Evolutionary conservation across 106 monocot species (phyloP), one percentile per base, ranked within the genome.

Genomic region (Phalaenopsis aphrodite): DNA sequence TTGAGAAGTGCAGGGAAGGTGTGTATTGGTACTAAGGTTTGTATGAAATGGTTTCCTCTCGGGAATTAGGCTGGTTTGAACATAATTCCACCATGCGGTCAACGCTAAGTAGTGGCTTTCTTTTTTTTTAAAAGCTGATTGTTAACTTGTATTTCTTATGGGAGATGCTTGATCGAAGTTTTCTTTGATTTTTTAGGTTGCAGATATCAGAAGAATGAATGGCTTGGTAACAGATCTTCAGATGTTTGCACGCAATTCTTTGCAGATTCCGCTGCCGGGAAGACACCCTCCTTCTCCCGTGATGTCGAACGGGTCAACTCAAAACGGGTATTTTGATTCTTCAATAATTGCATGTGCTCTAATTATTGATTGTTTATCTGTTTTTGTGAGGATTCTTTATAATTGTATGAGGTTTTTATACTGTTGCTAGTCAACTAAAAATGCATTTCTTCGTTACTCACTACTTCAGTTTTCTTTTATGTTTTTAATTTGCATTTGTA

Each of bases 251-350:
- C 96, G 88, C 81, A 90, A 94, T 17, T 87, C 87, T 2, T 78
- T 96, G 84, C 87, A 85, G 57, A 96, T 96, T 85, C 96, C 96
- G 55, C 80, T 93, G 24, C 91, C 93, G n/a, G 91, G 96, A 86
- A 85, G 86, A 79, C 93, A 91, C 64, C 89, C 87, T 0, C 90
- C 88, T 30, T 92, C 96, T 19, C 91, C 89, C n/a, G 46, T 88
- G 17, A 24, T 86, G 48, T 42, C 77, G 12, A 90, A 86, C 79
- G 87, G 84, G 77, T 87, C 88, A 8, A 76, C 75, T 64, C 17
- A 57, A 15, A 79, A 37, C 18, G 39, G 82, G 82, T 82, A 77
- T n/a, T 41, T 82, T 69, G 12, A 76, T 47, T 76, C 11, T 48
- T 10, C 42, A 74, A 7, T 43, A 18, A 74, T 74, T 74, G 17